Conservation (phyloP, 306 rosid species). For the Nissolia schottii region DNA sequence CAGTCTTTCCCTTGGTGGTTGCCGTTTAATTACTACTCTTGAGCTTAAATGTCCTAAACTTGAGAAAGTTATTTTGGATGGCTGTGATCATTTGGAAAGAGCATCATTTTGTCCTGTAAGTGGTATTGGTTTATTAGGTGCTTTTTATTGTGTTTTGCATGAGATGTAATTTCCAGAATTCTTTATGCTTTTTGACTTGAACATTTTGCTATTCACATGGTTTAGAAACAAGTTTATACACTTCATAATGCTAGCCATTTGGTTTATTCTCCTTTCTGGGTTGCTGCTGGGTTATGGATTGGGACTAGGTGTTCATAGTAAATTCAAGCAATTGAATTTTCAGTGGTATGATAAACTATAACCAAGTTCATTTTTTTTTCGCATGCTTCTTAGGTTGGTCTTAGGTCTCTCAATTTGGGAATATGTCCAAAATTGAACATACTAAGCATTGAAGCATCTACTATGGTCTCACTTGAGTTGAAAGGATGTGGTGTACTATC, state of each 20-base stretch:
- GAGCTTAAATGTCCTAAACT: constrained; percentile 81
- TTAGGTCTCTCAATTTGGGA: constrained; percentile 82
- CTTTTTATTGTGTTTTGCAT: neutral
- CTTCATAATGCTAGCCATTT: neutral
- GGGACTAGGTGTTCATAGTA: neutral
- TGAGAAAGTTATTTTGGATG: constrained; percentile 89
- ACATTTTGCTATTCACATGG: neutral
- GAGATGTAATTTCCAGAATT: neutral
- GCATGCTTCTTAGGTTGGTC: constrained; percentile 71
- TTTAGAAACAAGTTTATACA: neutral
- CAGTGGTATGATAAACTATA: neutral
- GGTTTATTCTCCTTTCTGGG: neutral
- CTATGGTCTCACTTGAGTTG: constrained; percentile 84
- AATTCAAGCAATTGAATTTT: neutral
- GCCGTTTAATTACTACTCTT: constrained; percentile 74
- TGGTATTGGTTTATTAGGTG: constrained; percentile 15
- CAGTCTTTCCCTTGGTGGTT: constrained; percentile 91
- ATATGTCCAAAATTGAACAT: constrained; percentile 86
- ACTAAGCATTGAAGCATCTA: constrained; percentile 67
- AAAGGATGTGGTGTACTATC: constrained; percentile 96
- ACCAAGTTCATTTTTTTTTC: neutral
- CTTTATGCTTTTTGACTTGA: neutral
- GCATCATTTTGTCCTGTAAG: constrained; percentile 92
- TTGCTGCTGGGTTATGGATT: constrained; percentile 2
- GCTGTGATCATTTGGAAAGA: constrained; percentile 88